Evolutionary conservation across 306 rosid species (phyloP).

Genomic region (Quercus rubra): DNA sequence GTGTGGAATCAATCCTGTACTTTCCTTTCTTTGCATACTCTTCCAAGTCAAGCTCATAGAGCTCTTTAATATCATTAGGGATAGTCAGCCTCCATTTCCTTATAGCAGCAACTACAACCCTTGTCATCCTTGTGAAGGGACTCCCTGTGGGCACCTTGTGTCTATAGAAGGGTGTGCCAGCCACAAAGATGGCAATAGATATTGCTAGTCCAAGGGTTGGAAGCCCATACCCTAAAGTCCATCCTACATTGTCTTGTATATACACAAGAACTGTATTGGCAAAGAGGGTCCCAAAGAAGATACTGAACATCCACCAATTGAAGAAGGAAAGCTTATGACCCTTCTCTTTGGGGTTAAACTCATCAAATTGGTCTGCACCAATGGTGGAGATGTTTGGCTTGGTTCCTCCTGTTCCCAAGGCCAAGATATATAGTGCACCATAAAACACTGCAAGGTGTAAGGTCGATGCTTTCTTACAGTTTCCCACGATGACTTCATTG

Average conservation of each 20-base stretch:
- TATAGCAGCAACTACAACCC: constrained; percentile 57
- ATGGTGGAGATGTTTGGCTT: constrained; percentile 93
- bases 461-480: constrained; percentile 69
- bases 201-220: constrained; percentile 77
- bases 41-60: constrained; percentile 54
- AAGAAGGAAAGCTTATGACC: constrained; percentile 74
- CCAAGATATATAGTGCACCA: constrained; percentile 78
- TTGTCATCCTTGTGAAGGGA: constrained; percentile 60
- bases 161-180: constrained; percentile 78
- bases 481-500: constrained; percentile 29
- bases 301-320: constrained; percentile 99
- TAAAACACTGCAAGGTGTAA: constrained; percentile 73
- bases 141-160: constrained; percentile 53
- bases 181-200: constrained; percentile 52
- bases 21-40: constrained; percentile 44
- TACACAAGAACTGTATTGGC: constrained; percentile 81
- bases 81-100: constrained; percentile 55
- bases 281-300: constrained; percentile 77
- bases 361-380: constrained; percentile 96
- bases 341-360: constrained; percentile 73
- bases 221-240: constrained; percentile 85
- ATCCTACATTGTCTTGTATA: constrained; percentile 85
- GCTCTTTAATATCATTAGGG: constrained; percentile 52
- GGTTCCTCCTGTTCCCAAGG: constrained; percentile 88
- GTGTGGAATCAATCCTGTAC: constrained; percentile 63